Percentiles rank a stretch among this genome's conserved stretches.
These are phyloP conservation scores for Plasmodium vinckei DNA, from an alignment of 169 alveolate species.

Conservation along the genomic window DNA sequence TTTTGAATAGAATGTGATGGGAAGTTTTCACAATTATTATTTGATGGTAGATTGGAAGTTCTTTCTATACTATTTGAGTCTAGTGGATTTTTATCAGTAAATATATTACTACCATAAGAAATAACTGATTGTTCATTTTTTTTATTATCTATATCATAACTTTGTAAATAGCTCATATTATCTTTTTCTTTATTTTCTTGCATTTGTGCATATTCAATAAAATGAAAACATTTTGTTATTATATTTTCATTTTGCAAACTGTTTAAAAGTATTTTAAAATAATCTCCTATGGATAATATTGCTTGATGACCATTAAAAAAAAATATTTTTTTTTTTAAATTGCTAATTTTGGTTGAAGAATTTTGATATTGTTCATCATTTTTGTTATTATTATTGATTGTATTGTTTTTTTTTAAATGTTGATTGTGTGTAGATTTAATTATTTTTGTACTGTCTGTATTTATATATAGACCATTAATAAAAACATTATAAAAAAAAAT, in stretches of 20 bases:
- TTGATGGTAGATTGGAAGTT: not conserved
- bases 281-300: constrained; percentile 19
- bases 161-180: not conserved
- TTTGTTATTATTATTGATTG: too few relatives aligned
- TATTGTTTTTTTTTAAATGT: too few relatives aligned
- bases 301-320: constrained; percentile 49
- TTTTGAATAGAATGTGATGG: not conserved
- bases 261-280: constrained; percentile 21
- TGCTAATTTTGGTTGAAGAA: not conserved
- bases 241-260: constrained; percentile 37
- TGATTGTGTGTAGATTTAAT: not conserved
- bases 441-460: not conserved
- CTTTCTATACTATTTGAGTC: not conserved
- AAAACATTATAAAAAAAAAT: constrained; percentile 27
- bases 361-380: not conserved
- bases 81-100: not conserved
- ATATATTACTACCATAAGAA: too few relatives aligned
- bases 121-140: not conserved
- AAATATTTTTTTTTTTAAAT: not conserved
- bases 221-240: constrained; percentile 3
- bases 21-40: not conserved
- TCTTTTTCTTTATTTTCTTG: constrained; percentile 10
- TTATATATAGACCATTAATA: constrained; percentile 17
- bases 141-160: not conserved
- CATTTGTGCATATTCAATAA: constrained; percentile 17